Conservation (phyloP, 306 rosid species). For the Cucurbita pepo region DNA sequence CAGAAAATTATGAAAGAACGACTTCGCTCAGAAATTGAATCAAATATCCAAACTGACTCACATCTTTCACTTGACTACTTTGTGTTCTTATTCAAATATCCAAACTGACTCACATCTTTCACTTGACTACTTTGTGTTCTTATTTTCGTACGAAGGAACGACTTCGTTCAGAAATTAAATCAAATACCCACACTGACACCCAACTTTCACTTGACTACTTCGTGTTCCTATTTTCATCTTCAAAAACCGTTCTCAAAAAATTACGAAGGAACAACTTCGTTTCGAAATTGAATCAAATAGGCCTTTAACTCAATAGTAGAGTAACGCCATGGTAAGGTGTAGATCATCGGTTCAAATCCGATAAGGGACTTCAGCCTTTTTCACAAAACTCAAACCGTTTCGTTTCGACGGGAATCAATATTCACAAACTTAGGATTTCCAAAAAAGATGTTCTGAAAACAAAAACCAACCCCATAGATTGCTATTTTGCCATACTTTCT, state of each 20-base stretch:
- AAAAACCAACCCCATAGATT: neutral
- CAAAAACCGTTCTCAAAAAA: neutral
- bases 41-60: neutral
- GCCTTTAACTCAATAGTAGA: no score
- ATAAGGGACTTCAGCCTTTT: no score
- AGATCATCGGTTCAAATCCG: no score
- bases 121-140: neutral
- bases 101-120: neutral
- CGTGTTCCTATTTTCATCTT: no score
- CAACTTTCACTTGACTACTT: no score
- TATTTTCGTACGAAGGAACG: neutral
- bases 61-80: neutral
- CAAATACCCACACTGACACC: neutral
- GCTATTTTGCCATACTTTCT: conserved; percentile 27
- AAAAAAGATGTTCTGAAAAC: neutral
- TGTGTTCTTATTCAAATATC: neutral
- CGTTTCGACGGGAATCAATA: no score
- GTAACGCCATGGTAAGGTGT: no score
- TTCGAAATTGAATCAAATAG: neutral
- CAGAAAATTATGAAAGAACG: neutral
- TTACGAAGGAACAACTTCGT: neutral
- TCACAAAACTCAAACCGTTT: no score
- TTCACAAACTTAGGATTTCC: no score
- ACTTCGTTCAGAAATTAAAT: neutral
- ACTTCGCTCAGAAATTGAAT: neutral